These are phyloP conservation scores for Botrytis medusae DNA, from an alignment of 2,329 filamentous ascomycete genomes.

Conservation along the genomic window DNA sequence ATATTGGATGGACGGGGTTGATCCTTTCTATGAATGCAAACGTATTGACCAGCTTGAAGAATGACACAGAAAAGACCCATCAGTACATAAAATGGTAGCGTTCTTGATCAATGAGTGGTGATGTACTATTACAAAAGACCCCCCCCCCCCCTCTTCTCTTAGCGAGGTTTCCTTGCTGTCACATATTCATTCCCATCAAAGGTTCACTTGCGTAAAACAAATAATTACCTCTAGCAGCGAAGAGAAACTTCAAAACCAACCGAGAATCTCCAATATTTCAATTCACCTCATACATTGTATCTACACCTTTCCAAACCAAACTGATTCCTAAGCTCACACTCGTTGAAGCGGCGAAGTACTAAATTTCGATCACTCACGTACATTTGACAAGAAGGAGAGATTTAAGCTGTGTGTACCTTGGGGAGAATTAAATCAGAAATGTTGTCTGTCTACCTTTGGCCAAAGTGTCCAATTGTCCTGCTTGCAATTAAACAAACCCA, in stretches of 20 bases:
- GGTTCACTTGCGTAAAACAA: background rate
- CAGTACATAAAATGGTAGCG: background rate
- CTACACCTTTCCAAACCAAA: background rate
- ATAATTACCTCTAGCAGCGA: background rate
- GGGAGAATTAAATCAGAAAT: background rate
- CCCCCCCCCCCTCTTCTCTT: background rate
- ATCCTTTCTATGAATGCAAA: background rate
- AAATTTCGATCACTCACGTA: background rate
- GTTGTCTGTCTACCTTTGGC: background rate
- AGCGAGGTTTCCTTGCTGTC: background rate
- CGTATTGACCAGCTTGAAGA: background rate
- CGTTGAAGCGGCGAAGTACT: background rate
- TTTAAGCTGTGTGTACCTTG: background rate
- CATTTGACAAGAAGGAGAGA: background rate
- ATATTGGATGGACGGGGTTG: background rate
- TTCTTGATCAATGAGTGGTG: background rate
- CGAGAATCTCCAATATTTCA: background rate
- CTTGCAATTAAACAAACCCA: background rate
- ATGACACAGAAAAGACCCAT: background rate
- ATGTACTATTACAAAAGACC: background rate
- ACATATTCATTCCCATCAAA: background rate
- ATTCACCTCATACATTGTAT: background rate
- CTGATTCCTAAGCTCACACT: background rate
- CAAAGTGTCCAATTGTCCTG: background rate
- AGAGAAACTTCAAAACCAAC: fast-evolving